Percentiles rank a stretch among this genome's conserved stretches.
These are phyloP conservation scores for Neophaeococcomyces aloes DNA, from an alignment of 2,329 filamentous ascomycete genomes.

Conservation along the genomic window DNA sequence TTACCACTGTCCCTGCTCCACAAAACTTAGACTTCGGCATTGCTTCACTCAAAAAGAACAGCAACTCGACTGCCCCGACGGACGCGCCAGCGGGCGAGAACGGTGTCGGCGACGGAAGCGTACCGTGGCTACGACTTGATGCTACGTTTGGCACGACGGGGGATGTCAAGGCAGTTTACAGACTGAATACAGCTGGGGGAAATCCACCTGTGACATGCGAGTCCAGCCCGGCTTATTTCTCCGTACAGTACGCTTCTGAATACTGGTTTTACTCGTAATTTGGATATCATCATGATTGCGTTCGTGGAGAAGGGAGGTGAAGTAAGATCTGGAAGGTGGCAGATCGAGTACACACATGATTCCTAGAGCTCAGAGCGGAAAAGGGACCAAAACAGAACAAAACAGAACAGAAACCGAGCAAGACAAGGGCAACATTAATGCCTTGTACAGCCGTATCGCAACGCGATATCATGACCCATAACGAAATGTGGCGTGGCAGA, in stretches of 20 bases:
- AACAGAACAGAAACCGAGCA: too few relatives aligned
- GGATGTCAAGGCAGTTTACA: conserved; percentile 55
- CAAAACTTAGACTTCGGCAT: conserved; percentile 44
- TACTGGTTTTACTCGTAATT: conserved; percentile 50
- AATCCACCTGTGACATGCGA: conserved; percentile 62
- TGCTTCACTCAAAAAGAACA: conserved; percentile 53
- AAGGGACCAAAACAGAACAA: too few relatives aligned
- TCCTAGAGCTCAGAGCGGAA: too few relatives aligned
- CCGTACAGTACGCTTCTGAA: conserved; percentile 71
- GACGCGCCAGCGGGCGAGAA: conserved; percentile 47
- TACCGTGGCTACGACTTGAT: conserved; percentile 68
- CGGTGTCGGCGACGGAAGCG: conserved; percentile 53
- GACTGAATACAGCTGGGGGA: conserved; percentile 75
- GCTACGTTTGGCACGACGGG: conserved; percentile 46
- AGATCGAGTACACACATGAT: too few relatives aligned
- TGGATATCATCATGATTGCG: neutral
- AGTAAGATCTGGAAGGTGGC: neutral
- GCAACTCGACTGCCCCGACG: conserved; percentile 51
- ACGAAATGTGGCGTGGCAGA: too few relatives aligned
- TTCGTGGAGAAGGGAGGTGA: neutral
- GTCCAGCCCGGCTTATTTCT: conserved; percentile 51
- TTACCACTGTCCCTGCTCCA: conserved; percentile 37
- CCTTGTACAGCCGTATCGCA: too few relatives aligned
- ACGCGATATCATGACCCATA: too few relatives aligned
- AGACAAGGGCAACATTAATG: too few relatives aligned